Conservation (phyloP, 2,329 filamentous ascomycete genomes). For the Cytospora chrysosperma region DNA sequence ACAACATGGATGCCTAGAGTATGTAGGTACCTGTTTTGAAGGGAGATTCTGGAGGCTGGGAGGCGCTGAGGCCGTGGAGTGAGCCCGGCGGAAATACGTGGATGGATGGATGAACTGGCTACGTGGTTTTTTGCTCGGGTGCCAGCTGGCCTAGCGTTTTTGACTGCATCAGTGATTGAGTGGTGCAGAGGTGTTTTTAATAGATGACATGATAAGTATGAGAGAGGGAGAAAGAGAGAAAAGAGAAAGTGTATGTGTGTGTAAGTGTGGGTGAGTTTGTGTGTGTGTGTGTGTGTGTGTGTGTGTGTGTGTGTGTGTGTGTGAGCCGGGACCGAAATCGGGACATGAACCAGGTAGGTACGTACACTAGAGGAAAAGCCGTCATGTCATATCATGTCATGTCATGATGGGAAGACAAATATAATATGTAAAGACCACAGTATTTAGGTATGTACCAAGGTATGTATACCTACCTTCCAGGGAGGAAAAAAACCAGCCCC, state of each 20-base stretch:
- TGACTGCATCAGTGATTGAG: not conserved
- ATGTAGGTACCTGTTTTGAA: not conserved
- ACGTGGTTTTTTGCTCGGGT: not conserved
- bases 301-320: too few species aligned
- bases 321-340: not conserved
- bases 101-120: not conserved
- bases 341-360: not conserved
- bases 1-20: not conserved
- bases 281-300: too few species aligned
- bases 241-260: too few species aligned
- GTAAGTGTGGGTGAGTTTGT: too few species aligned
- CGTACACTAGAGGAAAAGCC: not conserved
- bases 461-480: too few species aligned
- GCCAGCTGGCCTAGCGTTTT: not conserved
- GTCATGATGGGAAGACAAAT: not conserved
- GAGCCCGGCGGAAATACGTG: not conserved
- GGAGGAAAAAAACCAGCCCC: not conserved
- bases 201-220: not conserved
- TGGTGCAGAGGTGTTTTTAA: not conserved
- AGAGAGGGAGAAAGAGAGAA: too few species aligned
- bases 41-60: not conserved
- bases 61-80: not conserved
- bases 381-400: conserved; percentile 1
- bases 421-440: not conserved
- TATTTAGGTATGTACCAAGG: not conserved